A percentile compares a stretch with the other conserved stretches of the same genome.
These are phyloP conservation scores for Leishmania braziliensis DNA, from an alignment of 208 protist genomes.

Conservation along the genomic window DNA sequence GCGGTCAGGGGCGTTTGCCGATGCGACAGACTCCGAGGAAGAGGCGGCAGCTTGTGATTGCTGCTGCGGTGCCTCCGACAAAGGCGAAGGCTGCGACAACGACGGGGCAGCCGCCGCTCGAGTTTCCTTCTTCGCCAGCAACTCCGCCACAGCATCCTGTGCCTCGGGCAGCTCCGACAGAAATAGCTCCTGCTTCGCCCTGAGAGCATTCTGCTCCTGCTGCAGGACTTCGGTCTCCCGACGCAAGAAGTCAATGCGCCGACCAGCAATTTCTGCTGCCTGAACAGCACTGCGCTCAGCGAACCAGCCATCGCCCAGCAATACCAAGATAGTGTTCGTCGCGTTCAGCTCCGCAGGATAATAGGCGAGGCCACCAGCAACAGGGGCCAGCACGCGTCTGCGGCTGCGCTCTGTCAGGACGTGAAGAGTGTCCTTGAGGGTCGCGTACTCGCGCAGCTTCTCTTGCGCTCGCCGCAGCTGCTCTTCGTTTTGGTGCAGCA, in stretches of 20 bases:
- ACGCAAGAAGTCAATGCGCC: constrained; percentile 71
- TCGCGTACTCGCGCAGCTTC: constrained; percentile 52
- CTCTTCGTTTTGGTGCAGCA: constrained; percentile 51
- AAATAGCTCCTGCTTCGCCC: constrained; percentile 61
- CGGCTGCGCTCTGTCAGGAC: constrained; percentile 59
- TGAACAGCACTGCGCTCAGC: constrained; percentile 85
- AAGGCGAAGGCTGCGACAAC: background rate
- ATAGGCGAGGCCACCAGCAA: constrained; percentile 80
- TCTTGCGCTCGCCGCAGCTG: constrained; percentile 33
- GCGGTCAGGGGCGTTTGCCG: background rate
- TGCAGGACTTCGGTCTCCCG: constrained; percentile 67
- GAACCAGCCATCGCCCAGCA: constrained; percentile 91
- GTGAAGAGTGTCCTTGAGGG: constrained; percentile 56
- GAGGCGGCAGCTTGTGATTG: background rate
- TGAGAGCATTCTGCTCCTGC: constrained; percentile 60
- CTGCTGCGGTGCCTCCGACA: background rate
- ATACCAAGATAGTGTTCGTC: constrained; percentile 85
- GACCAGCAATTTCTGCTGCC: constrained; percentile 61
- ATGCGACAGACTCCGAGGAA: background rate
- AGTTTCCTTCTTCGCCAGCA: constrained; percentile 40
- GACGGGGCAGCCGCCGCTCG: constrained; percentile 16
- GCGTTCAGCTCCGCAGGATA: constrained; percentile 73
- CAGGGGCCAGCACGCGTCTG: constrained; percentile 69
- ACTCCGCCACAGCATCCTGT: constrained; percentile 45
- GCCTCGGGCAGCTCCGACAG: constrained; percentile 68